A percentile compares a stretch with the other conserved stretches of the same genome.
phyloP scores from a whole-genome alignment of 2,329 filamentous ascomycete genomes.

The Colletotrichum liriopes region DNA sequence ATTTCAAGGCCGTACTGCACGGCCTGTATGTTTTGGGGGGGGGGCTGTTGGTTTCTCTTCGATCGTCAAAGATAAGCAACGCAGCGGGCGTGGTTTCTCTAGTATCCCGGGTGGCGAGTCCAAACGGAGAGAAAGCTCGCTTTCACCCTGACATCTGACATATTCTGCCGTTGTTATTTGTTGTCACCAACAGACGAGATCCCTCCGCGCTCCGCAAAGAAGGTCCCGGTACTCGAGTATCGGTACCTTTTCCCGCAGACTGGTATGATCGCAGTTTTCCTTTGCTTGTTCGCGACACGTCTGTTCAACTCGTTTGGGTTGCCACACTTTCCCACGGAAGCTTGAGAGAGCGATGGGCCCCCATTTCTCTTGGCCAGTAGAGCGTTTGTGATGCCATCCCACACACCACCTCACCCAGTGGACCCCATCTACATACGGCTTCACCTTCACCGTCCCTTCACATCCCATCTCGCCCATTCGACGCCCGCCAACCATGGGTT shows the following conservation, averaged over 20 bases:
- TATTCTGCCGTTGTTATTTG: not conserved
- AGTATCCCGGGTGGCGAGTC: not conserved
- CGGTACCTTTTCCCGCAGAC: not conserved
- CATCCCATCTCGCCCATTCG: not conserved
- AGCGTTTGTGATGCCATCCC: constrained; percentile 32
- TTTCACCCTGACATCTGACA: constrained; percentile 6
- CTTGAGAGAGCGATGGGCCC: not conserved
- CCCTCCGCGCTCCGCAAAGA: not conserved
- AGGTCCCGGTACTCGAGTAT: not conserved
- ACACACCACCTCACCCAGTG: constrained; percentile 5
- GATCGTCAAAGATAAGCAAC: not conserved
- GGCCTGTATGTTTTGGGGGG: constrained; percentile 1
- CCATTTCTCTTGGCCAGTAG: not conserved
- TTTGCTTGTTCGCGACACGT: not conserved
- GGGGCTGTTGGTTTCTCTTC: not conserved
- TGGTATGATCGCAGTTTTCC: not conserved
- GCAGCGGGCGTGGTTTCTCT: not conserved
- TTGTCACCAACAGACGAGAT: not conserved
- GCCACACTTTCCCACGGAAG: constrained; percentile 9
- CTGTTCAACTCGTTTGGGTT: not conserved
- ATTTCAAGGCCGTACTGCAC: not conserved
- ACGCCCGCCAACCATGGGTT: not conserved
- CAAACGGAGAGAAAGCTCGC: constrained; percentile 20
- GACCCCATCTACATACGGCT: not conserved
- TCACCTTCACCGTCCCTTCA: not conserved